A percentile compares a stretch with the other conserved stretches of the same genome.
Conservation (phyloP, 2,329 filamentous ascomycete genomes). For the Talaromyces sp. region DNA sequence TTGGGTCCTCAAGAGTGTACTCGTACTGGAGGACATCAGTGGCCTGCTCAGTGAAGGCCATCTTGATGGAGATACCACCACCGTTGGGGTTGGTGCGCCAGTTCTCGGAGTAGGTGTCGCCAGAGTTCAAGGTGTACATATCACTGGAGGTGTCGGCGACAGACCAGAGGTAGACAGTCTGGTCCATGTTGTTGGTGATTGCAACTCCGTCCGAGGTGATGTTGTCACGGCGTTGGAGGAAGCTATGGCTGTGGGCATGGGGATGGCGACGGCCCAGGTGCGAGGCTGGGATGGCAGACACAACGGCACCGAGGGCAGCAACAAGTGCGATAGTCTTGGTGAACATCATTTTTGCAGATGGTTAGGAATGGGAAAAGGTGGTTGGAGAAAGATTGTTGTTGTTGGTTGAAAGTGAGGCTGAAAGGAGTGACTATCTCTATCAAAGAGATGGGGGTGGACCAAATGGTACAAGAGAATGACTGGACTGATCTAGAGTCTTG, state of each 20-base stretch:
- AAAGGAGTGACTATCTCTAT: slow-evolving; percentile 12
- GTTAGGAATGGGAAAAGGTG: not conserved
- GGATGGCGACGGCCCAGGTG: slow-evolving; percentile 7
- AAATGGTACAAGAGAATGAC: slow-evolving; percentile 8
- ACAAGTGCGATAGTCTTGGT: slow-evolving; percentile 30
- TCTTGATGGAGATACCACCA: slow-evolving; percentile 41
- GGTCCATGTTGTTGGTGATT: slow-evolving; percentile 36
- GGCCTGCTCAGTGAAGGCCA: slow-evolving; percentile 27
- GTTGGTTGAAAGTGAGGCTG: slow-evolving; percentile 2
- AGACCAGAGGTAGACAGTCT: slow-evolving; percentile 38
- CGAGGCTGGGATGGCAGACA: slow-evolving; percentile 23
- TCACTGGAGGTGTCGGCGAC: slow-evolving; percentile 29
- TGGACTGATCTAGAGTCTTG: not conserved
- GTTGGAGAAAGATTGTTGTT: slow-evolving; percentile 2
- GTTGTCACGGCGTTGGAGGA: slow-evolving; percentile 16
- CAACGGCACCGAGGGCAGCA: slow-evolving; percentile 27
- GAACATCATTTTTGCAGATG: slow-evolving; percentile 28
- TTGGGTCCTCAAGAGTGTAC: slow-evolving; percentile 30
- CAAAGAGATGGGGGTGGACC: slow-evolving; percentile 8
- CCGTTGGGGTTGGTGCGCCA: slow-evolving; percentile 34
- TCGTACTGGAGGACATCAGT: slow-evolving; percentile 40
- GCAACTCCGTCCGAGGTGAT: slow-evolving; percentile 27
- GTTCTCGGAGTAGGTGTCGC: slow-evolving; percentile 30
- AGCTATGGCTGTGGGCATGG: slow-evolving; percentile 3
- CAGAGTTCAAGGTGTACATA: slow-evolving; percentile 32